Conservation (phyloP, 495 filamentous ascomycete genomes). For the Gamarada debralockiae region DNA sequence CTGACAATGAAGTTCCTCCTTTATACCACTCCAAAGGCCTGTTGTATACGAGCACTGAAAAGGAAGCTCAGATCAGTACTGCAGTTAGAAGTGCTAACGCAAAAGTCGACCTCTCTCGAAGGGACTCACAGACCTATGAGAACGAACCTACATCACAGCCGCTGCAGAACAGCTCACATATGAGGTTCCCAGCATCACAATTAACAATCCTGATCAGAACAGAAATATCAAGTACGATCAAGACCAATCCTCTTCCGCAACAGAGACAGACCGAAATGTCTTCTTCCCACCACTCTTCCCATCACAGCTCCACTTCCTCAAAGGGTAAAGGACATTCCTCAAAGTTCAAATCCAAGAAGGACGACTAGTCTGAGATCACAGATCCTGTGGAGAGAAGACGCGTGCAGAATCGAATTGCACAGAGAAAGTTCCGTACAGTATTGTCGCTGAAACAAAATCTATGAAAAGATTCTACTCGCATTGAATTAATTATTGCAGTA, state of each 20-base stretch:
- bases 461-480: neutral
- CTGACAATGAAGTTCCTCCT: no score
- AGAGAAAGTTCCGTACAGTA: constrained; percentile 61
- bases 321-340: constrained; percentile 20
- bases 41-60: no score
- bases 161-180: no score
- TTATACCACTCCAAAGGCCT: no score
- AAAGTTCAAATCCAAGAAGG: constrained; percentile 33
- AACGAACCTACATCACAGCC: constrained; percentile 12
- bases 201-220: constrained; percentile 21
- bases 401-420: constrained; percentile 58
- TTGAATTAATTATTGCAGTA: neutral
- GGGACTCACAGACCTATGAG: constrained; percentile 20
- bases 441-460: no score
- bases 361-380: constrained; percentile 57
- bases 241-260: constrained; percentile 14
- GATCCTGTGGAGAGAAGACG: constrained; percentile 56
- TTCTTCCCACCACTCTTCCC: constrained; percentile 17
- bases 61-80: no score
- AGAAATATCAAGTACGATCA: constrained; percentile 5
- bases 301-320: constrained; percentile 15
- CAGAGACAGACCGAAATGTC: constrained; percentile 28
- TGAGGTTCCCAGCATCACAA: constrained; percentile 22
- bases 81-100: no score
- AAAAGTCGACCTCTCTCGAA: no score